A percentile compares a stretch with the other conserved stretches of the same genome.
Evolutionary conservation across 176 grass and related monocot genomes (phyloP).

Genomic region (Luzula sylvatica): DNA sequence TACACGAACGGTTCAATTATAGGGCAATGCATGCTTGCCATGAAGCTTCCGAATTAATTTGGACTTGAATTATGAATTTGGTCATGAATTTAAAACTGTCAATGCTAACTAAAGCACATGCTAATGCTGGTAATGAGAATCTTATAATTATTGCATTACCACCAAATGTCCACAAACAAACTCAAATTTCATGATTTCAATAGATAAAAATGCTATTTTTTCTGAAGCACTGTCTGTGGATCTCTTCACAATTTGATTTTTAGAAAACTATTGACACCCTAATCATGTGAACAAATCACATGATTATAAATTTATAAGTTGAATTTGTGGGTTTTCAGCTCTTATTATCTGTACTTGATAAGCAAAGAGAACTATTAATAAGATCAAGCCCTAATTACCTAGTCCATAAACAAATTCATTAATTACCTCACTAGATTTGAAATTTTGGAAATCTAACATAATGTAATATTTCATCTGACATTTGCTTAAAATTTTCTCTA

Average conservation of each 20-base stretch:
- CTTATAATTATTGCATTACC: conserved; percentile 5
- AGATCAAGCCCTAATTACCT: too few species aligned
- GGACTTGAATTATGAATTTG: neutral
- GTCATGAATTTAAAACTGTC: neutral
- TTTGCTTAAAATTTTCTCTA: neutral
- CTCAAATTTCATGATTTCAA: neutral
- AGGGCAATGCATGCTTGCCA: neutral
- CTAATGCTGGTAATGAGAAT: conserved; percentile 8
- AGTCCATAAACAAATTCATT: too few species aligned
- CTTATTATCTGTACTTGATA: neutral
- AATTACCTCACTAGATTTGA: too few species aligned
- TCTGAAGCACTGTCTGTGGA: conserved; percentile 21
- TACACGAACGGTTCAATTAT: conserved; percentile 3
- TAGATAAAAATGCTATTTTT: neutral
- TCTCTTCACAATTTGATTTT: conserved; percentile 6
- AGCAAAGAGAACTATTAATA: neutral
- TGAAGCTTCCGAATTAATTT: conserved; percentile 18
- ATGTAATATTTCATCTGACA: neutral
- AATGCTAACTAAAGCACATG: conserved; percentile 8
- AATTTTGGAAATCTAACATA: neutral
- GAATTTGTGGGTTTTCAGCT: neutral
- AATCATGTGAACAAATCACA: conserved; percentile 12
- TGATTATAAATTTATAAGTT: conserved; percentile 7
- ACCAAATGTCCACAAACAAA: conserved; percentile 7
- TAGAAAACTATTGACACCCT: conserved; percentile 18